Evolutionary conservation across 768 basidiomycete species (phyloP), one percentile per base, ranked within the genome.

Genomic region (Amanita phalloides): DNA sequence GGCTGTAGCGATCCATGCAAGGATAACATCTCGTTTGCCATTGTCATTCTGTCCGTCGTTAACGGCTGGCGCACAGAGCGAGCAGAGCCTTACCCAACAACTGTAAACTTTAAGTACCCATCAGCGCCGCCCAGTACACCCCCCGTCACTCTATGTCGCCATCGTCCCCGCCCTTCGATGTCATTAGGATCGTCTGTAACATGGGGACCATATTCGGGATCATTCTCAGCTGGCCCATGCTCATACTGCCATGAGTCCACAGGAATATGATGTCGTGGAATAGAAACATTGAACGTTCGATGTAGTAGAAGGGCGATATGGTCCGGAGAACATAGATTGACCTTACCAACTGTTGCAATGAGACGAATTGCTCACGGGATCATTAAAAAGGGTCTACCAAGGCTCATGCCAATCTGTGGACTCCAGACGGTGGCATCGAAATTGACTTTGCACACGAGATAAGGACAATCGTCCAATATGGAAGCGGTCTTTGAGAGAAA

Each of bases 21-120:
- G 2, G 91, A 94, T 17, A 96, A 69, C 90, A 95, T 94, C 62
- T 94, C 86, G 61, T 96, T 94, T 30, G 91, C 90, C 32, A 93
- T 79, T 11, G 84, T 92, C 53, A 93, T 64, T 23, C 93, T 96
- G 50, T 42, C 54, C 45, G 32, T 26, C 47, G 56, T 57, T 20
- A 60, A 44, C 26, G 37, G 53, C 20, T 48, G 30, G 23, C 7
- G 13, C 4, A 13, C 21, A 9, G 10, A 32, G 26, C 41, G 55
- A 36, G 45, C 30, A 44, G 49, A 39, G 23, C 69, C 82, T 53
- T 60, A 90, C 93, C 92, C 92, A 44, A 93, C 82, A 32, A 96
- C 90, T 0, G 86, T 92, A 60, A 95, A 93, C 56, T 84, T 79
- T 45, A 94, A 64, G 49, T 74, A 72, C 10, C 86, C 82, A 45